These are phyloP conservation scores for Alternaria angustiovoidea DNA, from an alignment of 2,329 filamentous ascomycete species.

Conservation along the genomic window DNA sequence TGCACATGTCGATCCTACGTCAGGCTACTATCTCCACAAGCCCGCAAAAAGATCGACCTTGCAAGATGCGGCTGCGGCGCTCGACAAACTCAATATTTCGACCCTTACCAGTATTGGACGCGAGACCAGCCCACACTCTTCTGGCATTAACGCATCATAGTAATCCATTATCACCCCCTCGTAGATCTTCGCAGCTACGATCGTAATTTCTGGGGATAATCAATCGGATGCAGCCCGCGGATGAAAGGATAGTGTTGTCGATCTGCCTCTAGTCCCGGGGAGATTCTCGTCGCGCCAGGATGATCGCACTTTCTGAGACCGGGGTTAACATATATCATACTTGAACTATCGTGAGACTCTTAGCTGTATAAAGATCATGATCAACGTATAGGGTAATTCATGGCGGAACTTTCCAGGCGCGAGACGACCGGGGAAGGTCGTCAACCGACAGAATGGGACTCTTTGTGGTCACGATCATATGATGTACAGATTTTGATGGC, in stretches of 20 bases:
- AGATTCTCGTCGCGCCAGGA: conserved; percentile 5
- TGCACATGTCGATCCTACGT: conserved; percentile 3
- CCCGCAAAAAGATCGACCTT: neutral
- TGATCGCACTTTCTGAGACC: conserved; percentile 5
- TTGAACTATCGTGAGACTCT: neutral
- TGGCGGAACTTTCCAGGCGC: neutral
- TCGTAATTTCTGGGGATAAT: conserved; percentile 2
- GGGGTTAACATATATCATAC: neutral
- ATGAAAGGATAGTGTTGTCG: conserved; percentile 10
- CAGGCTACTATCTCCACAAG: conserved; percentile 1
- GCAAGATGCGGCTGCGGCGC: neutral
- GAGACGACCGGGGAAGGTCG: neutral
- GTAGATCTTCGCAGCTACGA: conserved; percentile 6
- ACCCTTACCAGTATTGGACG: neutral
- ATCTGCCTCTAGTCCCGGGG: conserved; percentile 12
- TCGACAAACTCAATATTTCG: neutral
- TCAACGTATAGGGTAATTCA: neutral
- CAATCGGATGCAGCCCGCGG: conserved; percentile 1
- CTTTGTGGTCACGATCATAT: neutral
- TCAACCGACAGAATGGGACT: neutral
- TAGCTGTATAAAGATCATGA: neutral
- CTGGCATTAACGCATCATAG: neutral
- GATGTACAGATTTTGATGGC: neutral
- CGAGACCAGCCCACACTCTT: neutral
- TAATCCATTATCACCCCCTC: conserved; percentile 2